Base-by-base conservation (phyloP, 257 asterid genomes). In the Schizonepeta tenuifolia region DNA sequence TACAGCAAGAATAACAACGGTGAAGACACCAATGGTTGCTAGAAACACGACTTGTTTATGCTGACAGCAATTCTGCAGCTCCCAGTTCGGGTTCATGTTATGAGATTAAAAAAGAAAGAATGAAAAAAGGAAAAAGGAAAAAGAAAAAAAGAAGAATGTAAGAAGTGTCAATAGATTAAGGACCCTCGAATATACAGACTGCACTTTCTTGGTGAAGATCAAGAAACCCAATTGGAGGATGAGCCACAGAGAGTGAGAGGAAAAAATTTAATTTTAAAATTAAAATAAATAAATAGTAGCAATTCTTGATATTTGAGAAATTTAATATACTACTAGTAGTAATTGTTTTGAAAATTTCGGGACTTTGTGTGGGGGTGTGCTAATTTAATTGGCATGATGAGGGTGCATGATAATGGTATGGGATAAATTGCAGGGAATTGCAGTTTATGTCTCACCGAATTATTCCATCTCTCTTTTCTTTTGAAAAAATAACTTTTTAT, bases 41-140 rank as follows among this genome's bases (percentile, higher is more conserved):
- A 91, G 96, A 79, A 91, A 91, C 59, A 67, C 77, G 24, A 75
- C 82, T 75, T 89, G 97, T 13, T 91, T 86, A 51, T 70, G 91
- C 76, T 89, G 85, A 51, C 97, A 89, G 56, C 95, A 91, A 69
- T 81, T 73, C 77, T 38, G 79, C 76, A 91, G 89, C 81, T 89
- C 97, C 97, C 97, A 91, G 66, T 91, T 89, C 75, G 89, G 90
- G 66, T 83, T 76, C 92, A 87, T 83, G 22, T 56, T 72, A 38
- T n/a, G 74, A 62, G 22, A 31, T 71, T 58, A 18, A 12, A 20
- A 33, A 18, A 12, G 14, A 33, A 12, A 31, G 33, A 20, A 26
- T 7, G 33, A 14, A 59, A 36, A 60, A 9, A 47, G 5, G 36
- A 31, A 31, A 31, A 31, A 5, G 36, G 33, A 11, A 20, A 31